A percentile compares a stretch with the other conserved stretches of the same genome.
These are phyloP conservation scores for Clausena lansium DNA, from an alignment of 345 rosid species.

Conservation along the genomic window DNA sequence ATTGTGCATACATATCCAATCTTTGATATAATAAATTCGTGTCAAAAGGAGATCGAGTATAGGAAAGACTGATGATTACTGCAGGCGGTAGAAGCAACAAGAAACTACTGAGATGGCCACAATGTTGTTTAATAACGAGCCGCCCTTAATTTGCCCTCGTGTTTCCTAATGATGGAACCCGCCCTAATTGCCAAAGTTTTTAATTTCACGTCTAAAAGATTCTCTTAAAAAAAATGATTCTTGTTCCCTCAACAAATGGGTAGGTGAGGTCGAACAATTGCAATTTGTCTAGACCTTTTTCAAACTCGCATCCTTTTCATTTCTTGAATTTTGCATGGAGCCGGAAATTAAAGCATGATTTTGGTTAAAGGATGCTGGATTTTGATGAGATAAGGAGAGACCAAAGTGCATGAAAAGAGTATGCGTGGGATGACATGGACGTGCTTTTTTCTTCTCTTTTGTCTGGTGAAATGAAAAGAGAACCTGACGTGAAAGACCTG, in stretches of 20 bases:
- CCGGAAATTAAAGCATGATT: not conserved
- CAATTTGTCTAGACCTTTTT: not conserved
- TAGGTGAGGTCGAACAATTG: constrained; percentile 16
- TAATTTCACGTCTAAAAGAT: not conserved
- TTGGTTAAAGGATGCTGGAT: not conserved
- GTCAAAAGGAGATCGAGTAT: not conserved
- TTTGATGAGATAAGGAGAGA: constrained; percentile 16
- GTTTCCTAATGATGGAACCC: constrained; percentile 16
- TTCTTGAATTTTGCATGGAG: not conserved
- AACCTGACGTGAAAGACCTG: constrained; percentile 26
- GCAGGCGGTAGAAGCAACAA: not conserved
- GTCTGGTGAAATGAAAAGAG: not conserved
- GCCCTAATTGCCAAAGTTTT: not conserved
- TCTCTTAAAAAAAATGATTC: constrained; percentile 1
- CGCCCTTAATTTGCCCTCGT: constrained; percentile 19
- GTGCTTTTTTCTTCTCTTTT: constrained; percentile 6
- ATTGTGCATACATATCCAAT: not conserved
- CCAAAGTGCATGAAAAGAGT: constrained; percentile 23
- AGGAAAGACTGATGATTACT: not conserved
- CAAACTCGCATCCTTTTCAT: not conserved
- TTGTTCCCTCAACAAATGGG: constrained; percentile 11
- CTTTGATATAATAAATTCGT: not conserved
- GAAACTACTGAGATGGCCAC: not conserved
- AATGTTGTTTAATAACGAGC: not conserved
- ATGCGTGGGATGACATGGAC: not conserved